A percentile compares a stretch with the other conserved stretches of the same genome.
Evolutionary conservation across 306 rosid genomes (phyloP).

Genomic region (Cicer arietinum): DNA sequence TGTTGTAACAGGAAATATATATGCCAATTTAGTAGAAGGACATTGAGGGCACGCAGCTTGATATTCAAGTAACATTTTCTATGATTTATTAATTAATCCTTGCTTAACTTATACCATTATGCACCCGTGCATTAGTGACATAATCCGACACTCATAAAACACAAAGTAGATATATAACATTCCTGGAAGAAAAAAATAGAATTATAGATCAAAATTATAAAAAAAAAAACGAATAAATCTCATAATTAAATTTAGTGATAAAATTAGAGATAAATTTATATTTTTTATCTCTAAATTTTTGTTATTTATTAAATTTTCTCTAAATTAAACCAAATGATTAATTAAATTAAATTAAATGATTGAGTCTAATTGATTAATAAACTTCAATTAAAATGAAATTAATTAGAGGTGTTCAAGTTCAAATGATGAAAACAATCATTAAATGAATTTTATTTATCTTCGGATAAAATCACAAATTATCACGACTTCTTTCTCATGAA

Average conservation of each 20-base stretch:
- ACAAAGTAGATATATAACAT: not conserved
- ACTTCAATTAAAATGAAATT: too few relatives aligned
- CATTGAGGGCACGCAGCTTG: slow-evolving; percentile 71
- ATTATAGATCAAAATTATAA: not conserved
- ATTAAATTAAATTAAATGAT: too few relatives aligned
- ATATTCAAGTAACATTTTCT: slow-evolving; percentile 46
- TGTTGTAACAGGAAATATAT: slow-evolving; percentile 24
- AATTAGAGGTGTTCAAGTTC: too few relatives aligned
- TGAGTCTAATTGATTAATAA: too few relatives aligned
- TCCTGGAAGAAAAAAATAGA: not conserved
- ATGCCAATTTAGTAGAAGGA: slow-evolving; percentile 49
- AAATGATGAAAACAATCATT: too few relatives aligned
- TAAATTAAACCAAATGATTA: too few relatives aligned
- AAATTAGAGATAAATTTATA: not conserved
- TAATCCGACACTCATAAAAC: not conserved
- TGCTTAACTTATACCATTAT: not conserved
- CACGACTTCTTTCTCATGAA: too few relatives aligned
- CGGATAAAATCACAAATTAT: too few relatives aligned
- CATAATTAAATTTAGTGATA: not conserved
- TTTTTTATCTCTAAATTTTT: too few relatives aligned
- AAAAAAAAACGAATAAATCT: not conserved
- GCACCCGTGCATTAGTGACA: slow-evolving; percentile 3
- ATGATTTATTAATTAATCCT: slow-evolving; percentile 28
- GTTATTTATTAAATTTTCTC: too few relatives aligned
- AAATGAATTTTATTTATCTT: too few relatives aligned